Base-by-base conservation (phyloP, 805 yeast species). In the Ascoidea asiatica region DNA sequence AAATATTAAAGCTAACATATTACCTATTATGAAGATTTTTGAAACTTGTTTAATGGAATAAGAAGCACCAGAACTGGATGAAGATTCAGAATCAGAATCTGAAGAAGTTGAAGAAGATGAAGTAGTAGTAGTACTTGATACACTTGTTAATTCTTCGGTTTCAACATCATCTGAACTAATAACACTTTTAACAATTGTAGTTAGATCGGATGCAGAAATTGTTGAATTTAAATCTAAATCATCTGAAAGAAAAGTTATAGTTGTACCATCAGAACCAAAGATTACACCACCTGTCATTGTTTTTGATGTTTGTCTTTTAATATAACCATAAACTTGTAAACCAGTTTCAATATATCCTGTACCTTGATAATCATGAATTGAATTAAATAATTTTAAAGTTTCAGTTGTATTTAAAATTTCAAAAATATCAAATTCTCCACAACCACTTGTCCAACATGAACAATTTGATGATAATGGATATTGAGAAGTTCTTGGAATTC, bases 351-450 rank as follows among this genome's bases (percentile, higher is more conserved):
- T 70, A 53, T 73, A 71, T 45, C 64, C 81, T 40, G 79, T 73
- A 37, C 85, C 86, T 60, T 82, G 92, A 68, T 71, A 82, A 55
- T 79, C 85, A 58, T 82, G 92, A 58, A 82, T 63, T 5, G 89
- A 79, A 18, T 87, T 68, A 61, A 66, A 79, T 52, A 82, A 67
- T 46, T 77, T 69, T 43, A 59, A 60, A 21, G 72, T 58, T 50
- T 75, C 74, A 15, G 86, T 75, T 45, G 64, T 61, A 61, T 81
- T 81, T 76, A 79, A 72, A 38, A 77, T 78, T 63, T 82, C 90
- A 56, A 81, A 81, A 52, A 80, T 72, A 61, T 81, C 90, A 52
- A 76, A 79, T 60, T 81, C 88, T 58, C 89, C 88, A 61, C 88
- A 79, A 8, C 89, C 90, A 22, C 81, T 70, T 40, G 72, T 66